A percentile compares a stretch with the other conserved stretches of the same genome.
Evolutionary conservation across 805 yeast genomes (phyloP).

Genomic region (Ogataea pignaliae): DNA sequence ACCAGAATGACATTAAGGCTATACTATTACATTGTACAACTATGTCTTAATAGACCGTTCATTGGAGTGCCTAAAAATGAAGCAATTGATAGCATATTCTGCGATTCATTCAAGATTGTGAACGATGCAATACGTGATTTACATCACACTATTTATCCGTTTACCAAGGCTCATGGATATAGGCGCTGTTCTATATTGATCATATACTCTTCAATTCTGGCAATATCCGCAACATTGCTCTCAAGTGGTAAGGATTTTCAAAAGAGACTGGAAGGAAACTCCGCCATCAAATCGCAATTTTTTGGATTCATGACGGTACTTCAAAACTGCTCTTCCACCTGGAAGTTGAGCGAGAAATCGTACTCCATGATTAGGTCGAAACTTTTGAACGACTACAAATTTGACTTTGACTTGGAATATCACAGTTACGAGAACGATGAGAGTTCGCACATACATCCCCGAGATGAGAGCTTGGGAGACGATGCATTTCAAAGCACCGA

Average conservation of each 20-base stretch:
- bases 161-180: constrained; percentile 36
- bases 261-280: constrained; percentile 32
- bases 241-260: neutral
- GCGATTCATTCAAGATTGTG: constrained; percentile 25
- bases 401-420: constrained; percentile 8
- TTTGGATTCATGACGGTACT: constrained; percentile 38
- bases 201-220: constrained; percentile 42
- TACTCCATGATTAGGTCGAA: constrained; percentile 36
- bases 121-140: constrained; percentile 39
- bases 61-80: constrained; percentile 33
- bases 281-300: constrained; percentile 26
- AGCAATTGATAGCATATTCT: neutral
- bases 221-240: constrained; percentile 10
- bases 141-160: constrained; percentile 34
- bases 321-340: constrained; percentile 38
- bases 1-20: constrained; percentile 44
- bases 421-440: too few relatives aligned
- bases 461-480: too few relatives aligned
- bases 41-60: constrained; percentile 61
- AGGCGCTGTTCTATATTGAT: constrained; percentile 41
- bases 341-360: constrained; percentile 45
- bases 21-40: constrained; percentile 51
- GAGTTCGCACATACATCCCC: too few relatives aligned
- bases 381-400: constrained; percentile 17
- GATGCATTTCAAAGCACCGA: too few relatives aligned